phyloP scores from a whole-genome alignment of 2,329 filamentous ascomycete genomes.

The Eutypella sp. region DNA sequence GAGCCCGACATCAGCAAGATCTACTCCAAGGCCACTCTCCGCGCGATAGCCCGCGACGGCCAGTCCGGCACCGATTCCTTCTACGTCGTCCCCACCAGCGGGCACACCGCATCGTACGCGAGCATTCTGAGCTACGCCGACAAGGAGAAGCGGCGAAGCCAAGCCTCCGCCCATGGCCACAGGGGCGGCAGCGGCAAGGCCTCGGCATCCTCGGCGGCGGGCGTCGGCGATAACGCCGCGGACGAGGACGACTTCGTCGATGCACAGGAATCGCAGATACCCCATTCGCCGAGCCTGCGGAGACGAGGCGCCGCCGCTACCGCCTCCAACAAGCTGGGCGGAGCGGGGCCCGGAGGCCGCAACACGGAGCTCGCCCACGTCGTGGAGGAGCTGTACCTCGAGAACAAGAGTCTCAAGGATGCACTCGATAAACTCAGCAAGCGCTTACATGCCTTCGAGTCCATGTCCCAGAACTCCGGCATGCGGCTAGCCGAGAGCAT shows the following conservation, averaged over 20 bases:
- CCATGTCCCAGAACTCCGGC: constrained; percentile 81
- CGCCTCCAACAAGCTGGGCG: no score
- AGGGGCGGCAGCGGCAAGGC: constrained; percentile 28
- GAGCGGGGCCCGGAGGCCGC: not conserved
- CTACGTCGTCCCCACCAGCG: constrained; percentile 89
- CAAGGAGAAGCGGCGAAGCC: constrained; percentile 59
- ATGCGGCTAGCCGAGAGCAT: constrained; percentile 82
- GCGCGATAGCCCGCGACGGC: constrained; percentile 67
- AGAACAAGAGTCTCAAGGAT: constrained; percentile 81
- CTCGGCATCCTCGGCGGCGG: constrained; percentile 29
- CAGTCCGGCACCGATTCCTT: constrained; percentile 70
- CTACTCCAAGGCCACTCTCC: constrained; percentile 80
- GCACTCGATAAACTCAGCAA: constrained; percentile 82
- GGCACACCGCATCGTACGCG: constrained; percentile 88
- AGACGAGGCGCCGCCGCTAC: constrained; percentile 34
- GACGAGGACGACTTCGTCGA: constrained; percentile 87
- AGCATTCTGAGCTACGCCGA: constrained; percentile 72
- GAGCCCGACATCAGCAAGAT: constrained; percentile 78
- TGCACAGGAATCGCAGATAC: constrained; percentile 60
- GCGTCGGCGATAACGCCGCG: constrained; percentile 58
- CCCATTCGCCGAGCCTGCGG: constrained; percentile 37
- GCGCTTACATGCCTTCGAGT: constrained; percentile 88
- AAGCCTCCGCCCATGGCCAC: constrained; percentile 40
- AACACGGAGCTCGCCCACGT: constrained; percentile 57
- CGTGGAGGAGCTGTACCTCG: constrained; percentile 80